phyloP scores from a whole-genome alignment of 805 yeast genomes.

The Cyberlindnera lachancei region DNA sequence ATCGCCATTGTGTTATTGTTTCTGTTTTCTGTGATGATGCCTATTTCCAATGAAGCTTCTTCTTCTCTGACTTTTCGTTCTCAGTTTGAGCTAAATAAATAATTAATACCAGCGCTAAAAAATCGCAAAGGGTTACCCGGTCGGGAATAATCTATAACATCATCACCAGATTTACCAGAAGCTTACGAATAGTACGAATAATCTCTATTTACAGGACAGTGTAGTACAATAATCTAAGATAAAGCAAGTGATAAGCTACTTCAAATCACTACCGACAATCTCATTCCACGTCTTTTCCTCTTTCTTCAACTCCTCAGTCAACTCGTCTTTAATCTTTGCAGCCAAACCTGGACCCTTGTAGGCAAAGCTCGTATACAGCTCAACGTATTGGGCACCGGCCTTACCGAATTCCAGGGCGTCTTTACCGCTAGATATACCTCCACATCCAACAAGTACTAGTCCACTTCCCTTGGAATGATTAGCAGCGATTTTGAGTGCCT shows the following conservation, averaged over 20 bases:
- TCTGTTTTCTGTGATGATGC: no score
- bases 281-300: slow-evolving; percentile 83
- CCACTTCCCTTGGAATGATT: slow-evolving; percentile 68
- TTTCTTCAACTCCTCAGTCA: slow-evolving; percentile 49
- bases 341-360: slow-evolving; percentile 89
- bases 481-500: slow-evolving; percentile 64
- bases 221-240: no score
- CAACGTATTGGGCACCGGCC: slow-evolving; percentile 90
- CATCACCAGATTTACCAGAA: no score
- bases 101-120: no score
- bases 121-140: no score
- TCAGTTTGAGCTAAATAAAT: no score
- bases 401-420: slow-evolving; percentile 89
- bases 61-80: no score
- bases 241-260: no score
- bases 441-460: slow-evolving; percentile 83
- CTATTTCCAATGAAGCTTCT: no score
- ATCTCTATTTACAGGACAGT: no score
- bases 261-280: slow-evolving; percentile 55
- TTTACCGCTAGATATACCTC: slow-evolving; percentile 81
- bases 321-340: slow-evolving; percentile 49
- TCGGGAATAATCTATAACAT: no score
- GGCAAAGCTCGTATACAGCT: slow-evolving; percentile 84
- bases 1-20: slow-evolving; percentile 5
- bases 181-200: no score